These are phyloP conservation scores for Begonia loranthoides DNA, from an alignment of 306 rosid genomes.

Conservation along the genomic window DNA sequence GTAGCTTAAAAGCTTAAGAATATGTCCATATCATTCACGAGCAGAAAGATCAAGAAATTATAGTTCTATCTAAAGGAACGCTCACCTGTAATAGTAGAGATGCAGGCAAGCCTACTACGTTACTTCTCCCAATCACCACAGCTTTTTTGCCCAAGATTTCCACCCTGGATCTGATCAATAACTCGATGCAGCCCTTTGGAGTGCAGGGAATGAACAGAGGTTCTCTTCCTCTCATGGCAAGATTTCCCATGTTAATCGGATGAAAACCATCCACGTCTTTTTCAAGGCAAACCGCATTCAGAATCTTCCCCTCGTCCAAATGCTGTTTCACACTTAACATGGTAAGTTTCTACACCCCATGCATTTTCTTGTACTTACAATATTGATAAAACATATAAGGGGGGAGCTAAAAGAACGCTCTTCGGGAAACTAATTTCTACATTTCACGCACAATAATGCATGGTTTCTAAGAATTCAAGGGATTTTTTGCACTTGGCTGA, in stretches of 20 bases:
- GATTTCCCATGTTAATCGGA: constrained; percentile 73
- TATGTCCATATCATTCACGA: constrained; percentile 1
- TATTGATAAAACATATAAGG: too few species aligned
- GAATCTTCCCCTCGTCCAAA: constrained; percentile 50
- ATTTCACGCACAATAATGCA: too few species aligned
- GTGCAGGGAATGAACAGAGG: constrained; percentile 88
- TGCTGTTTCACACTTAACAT: constrained; percentile 34
- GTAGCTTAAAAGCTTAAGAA: constrained; percentile 7
- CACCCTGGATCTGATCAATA: constrained; percentile 74
- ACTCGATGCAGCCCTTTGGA: constrained; percentile 82
- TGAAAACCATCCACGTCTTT: constrained; percentile 93
- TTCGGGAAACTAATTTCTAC: too few species aligned
- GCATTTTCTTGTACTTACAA: not conserved
- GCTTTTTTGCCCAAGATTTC: constrained; percentile 68
- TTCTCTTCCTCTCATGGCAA: constrained; percentile 77
- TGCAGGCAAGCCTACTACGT: constrained; percentile 75
- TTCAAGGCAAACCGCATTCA: constrained; percentile 45
- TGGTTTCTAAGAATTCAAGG: too few species aligned
- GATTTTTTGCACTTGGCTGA: too few species aligned
- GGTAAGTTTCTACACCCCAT: not conserved
- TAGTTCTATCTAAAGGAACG: not conserved
- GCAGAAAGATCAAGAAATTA: not conserved
- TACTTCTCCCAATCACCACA: constrained; percentile 86
- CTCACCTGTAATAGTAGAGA: constrained; percentile 80
- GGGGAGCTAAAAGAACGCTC: too few species aligned